Base-by-base conservation (phyloP, 2,329 filamentous ascomycete genomes). In the Cladosporium sp. region DNA sequence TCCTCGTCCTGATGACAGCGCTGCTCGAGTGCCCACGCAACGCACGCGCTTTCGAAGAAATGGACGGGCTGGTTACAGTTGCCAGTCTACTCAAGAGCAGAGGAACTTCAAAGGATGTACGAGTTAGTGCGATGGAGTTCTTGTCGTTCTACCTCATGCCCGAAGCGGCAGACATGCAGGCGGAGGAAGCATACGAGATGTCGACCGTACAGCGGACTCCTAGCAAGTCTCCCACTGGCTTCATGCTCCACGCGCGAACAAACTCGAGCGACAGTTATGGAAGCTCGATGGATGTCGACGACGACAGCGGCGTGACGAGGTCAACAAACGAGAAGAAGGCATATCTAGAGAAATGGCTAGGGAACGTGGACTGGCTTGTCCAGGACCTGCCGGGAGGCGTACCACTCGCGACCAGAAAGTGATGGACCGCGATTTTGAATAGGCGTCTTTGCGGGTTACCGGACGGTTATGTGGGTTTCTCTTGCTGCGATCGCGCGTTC, bases 121-220 rank as follows among this genome's bases (percentile, higher is more conserved):
- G 97, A 81, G 86, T 97, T 75, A 95, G 96, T 78, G 87, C 96
- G n/a, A 89, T 97, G 71, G 95, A 98, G 78, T 98, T 98, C 76
- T 82, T 99, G 61, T 98, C 98, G 83, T 98, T 98, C 79, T 99
- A 98, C 79, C 89, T 99, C 72, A 97, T 98, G 90, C 93, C 94
- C 60, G 95, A 99, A 80, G 88, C 68, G n/a, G 58, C 66, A 3
- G 72, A 71, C 10, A 44, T 65, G 16, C 64, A 66, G 10, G 69
- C 66, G n/a, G 65, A 64, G 11, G 72, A 68, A 23, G 71, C 71
- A 33, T 72, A 72, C 1, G 73, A 74, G 46, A 74, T 71, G 21
- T 68, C 72, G 6, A 69, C 67, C 3, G 58, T 73, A 59, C 70
- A 72, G 66, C 65, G 71, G 62, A 68, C 59, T 35, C 62, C 68